Conservation (phyloP, 352 stramenopile species). For the Thalassiosira ordinaria region DNA sequence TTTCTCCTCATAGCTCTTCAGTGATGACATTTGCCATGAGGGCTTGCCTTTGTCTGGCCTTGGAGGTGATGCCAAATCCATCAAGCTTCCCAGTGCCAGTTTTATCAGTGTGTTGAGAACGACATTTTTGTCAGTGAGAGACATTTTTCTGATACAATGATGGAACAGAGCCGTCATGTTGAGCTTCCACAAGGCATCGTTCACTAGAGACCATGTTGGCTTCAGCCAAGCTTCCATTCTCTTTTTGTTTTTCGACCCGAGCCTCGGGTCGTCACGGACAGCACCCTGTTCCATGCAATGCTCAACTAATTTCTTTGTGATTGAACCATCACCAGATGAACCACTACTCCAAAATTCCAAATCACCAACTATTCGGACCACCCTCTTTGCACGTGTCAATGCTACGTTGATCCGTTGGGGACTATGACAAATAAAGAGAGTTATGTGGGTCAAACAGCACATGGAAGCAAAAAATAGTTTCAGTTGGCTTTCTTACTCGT, state of each 20-base stretch:
- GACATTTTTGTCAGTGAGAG: slow-evolving; percentile 29
- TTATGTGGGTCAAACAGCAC: not conserved
- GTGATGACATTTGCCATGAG: slow-evolving; percentile 36
- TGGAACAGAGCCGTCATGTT: slow-evolving; percentile 48
- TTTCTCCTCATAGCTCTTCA: slow-evolving; percentile 24
- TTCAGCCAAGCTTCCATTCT: slow-evolving; percentile 29
- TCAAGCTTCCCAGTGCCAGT: not conserved
- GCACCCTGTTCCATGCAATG: slow-evolving; percentile 7
- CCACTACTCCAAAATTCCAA: slow-evolving; percentile 31
- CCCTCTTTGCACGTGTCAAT: slow-evolving; percentile 40
- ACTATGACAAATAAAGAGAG: not conserved
- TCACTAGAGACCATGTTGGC: slow-evolving; percentile 16
- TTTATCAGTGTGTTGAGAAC: slow-evolving; percentile 34
- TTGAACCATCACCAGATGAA: not conserved
- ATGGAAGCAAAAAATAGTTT: not conserved
- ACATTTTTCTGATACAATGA: slow-evolving; percentile 43
- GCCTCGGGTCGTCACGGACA: not conserved
- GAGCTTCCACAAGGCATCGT: slow-evolving; percentile 20
- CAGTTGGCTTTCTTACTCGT: slow-evolving; percentile 19
- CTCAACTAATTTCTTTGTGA: slow-evolving; percentile 22
- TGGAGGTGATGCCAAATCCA: not conserved
- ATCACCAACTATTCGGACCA: slow-evolving; percentile 46
- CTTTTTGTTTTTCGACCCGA: slow-evolving; percentile 16
- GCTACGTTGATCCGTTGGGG: slow-evolving; percentile 52
- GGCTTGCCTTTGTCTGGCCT: slow-evolving; percentile 25